Conservation (phyloP, 2,329 filamentous ascomycete genomes). For the Aspergillus floridensis region DNA sequence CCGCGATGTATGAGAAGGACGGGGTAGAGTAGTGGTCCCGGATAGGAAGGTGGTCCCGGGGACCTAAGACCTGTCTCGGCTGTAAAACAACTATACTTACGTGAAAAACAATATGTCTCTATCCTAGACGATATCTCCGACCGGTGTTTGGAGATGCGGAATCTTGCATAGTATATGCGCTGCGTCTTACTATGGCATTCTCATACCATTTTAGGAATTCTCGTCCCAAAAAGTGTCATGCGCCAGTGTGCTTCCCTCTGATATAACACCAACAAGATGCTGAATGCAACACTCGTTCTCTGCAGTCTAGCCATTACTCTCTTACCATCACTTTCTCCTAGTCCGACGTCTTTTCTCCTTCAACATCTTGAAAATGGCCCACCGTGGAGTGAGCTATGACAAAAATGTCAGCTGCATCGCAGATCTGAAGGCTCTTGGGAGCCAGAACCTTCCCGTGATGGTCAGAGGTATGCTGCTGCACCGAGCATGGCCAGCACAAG, state of each 20-base stretch:
- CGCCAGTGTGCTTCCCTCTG: too few relatives aligned
- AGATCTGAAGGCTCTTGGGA: constrained; percentile 44
- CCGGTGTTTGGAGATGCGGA: too few relatives aligned
- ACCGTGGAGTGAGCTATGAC: constrained; percentile 30
- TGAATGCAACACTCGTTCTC: too few relatives aligned
- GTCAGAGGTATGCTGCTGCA: constrained; percentile 29
- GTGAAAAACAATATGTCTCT: too few relatives aligned
- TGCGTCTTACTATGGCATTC: too few relatives aligned
- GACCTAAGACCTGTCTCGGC: not conserved
- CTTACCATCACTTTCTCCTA: not conserved
- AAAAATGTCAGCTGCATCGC: constrained; percentile 32
- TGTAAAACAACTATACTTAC: not conserved
- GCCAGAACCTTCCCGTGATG: constrained; percentile 41
- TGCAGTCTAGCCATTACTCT: not conserved
- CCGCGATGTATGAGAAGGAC: not conserved
- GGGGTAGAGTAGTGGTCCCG: not conserved
- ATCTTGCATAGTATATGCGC: too few relatives aligned
- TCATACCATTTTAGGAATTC: too few relatives aligned
- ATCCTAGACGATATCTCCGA: not conserved
- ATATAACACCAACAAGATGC: too few relatives aligned
- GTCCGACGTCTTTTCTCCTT: too few relatives aligned
- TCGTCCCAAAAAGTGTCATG: too few relatives aligned
- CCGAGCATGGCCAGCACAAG: not conserved
- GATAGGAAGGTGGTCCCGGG: constrained; percentile 23
- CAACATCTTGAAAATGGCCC: constrained; percentile 25